Base-by-base conservation (phyloP, 2,329 filamentous ascomycete genomes). In the Ceratocystis ficicola region DNA sequence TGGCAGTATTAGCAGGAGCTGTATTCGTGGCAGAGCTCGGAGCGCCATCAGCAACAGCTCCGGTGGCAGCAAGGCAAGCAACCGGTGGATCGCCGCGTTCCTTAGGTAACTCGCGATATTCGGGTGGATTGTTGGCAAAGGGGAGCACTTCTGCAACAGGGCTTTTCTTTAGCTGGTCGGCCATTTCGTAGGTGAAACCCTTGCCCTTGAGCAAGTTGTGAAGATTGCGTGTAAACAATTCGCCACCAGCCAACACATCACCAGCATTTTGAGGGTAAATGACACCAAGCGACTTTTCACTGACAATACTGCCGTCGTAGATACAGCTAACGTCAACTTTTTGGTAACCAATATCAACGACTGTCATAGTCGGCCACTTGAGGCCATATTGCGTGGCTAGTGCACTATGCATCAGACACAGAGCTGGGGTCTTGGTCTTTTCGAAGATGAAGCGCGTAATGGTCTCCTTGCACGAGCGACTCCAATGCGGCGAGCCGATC, bases 381-480 rank as follows among this genome's bases (percentile, higher is more conserved):
- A 91, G 82, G 10, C 90, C 92, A 72, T 95, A 97, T 66, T 94
- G 87, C 0, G 90, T 88, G 30, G 94, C 92, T 60, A 95, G 77
- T 2, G 90, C 92, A 70, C 90, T 88, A 75, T 97, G 89, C 78
- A 99, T 87, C 69, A 97, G 81, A 71, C 88, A 92, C 63, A 99
- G 88, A 0, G 90, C 91, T 0, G 94, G 94, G 0, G 90, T 94
- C 77, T 93, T 94, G 73, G 95, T 96, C 76, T 94, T 95, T 76
- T 99, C 94, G 72, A 99, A 99, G 69, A 97, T 85, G 78, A 96
- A 99, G 69, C 94, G 90, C 15, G 92, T 89, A 70, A 99, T 86
- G 48, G 83, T 83, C 76, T 97, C 93, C 73, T 87, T 87, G 75
- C 96, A 91, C 69, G 88, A 86, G 7, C 88, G 85, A 3, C 90